A percentile compares a stretch with the other conserved stretches of the same genome.
These are phyloP conservation scores for Fusarium abutilonis DNA, from an alignment of 2,329 filamentous ascomycete species.

Conservation along the genomic window DNA sequence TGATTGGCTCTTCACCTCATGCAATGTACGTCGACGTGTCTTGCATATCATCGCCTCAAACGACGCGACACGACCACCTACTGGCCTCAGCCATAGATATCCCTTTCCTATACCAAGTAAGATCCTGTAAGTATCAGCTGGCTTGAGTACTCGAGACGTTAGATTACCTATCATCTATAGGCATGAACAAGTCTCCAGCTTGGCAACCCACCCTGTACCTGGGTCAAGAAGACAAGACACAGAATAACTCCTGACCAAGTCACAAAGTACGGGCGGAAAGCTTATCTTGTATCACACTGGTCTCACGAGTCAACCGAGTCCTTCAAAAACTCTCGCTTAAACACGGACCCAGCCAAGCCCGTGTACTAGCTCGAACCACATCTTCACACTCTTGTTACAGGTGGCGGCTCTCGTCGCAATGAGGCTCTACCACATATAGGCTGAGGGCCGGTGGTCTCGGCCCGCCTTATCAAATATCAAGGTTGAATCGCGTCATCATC, in stretches of 20 bases:
- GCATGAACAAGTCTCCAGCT: too few relatives aligned
- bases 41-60: conserved; percentile 42
- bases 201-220: too few relatives aligned
- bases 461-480: conserved; percentile 2
- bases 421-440: conserved; percentile 1
- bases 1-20: conserved; percentile 9
- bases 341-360: neutral
- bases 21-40: conserved; percentile 43
- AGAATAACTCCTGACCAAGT: neutral
- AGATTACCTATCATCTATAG: too few relatives aligned
- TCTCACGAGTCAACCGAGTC: neutral
- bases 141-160: too few relatives aligned
- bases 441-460: conserved; percentile 8
- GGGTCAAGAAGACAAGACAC: neutral
- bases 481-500: neutral
- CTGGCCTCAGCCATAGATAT: neutral
- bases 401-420: neutral
- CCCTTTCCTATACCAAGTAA: neutral
- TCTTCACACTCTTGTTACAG: neutral
- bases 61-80: conserved; percentile 1
- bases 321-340: neutral
- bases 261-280: neutral
- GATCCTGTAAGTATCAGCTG: too few relatives aligned
- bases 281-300: neutral
- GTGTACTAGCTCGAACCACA: neutral